These are phyloP conservation scores for Penicillium hesseltinei DNA, from an alignment of 2,329 filamentous ascomycete genomes.

Conservation along the genomic window DNA sequence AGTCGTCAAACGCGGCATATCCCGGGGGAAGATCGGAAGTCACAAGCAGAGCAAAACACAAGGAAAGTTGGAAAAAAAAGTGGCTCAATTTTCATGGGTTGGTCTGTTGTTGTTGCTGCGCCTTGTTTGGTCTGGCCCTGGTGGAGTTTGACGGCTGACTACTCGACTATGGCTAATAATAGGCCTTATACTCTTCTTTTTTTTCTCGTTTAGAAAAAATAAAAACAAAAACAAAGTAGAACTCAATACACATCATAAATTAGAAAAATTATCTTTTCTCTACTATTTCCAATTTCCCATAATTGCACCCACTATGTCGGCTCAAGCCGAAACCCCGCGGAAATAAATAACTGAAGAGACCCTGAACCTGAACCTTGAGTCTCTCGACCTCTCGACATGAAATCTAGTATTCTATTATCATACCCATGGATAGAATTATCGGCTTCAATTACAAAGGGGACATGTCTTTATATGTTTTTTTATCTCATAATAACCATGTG, in stretches of 20 bases:
- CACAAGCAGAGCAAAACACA: constrained; percentile 10
- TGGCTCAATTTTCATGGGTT: constrained; percentile 4
- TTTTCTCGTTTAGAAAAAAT: not conserved
- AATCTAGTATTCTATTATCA: not conserved
- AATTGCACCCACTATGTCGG: not conserved
- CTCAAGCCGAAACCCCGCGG: not conserved
- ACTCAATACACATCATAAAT: not conserved
- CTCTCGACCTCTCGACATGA: too few relatives aligned
- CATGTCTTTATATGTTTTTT: not conserved
- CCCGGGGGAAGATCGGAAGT: constrained; percentile 4
- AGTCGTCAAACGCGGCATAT: constrained; percentile 3
- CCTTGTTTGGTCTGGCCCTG: constrained; percentile 25
- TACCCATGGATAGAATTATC: not conserved
- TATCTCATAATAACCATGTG: too few relatives aligned
- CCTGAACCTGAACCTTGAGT: not conserved
- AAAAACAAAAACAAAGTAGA: too few relatives aligned
- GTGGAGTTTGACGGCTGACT: constrained; percentile 20
- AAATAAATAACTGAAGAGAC: not conserved
- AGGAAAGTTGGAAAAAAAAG: constrained; percentile 5
- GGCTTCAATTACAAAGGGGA: not conserved
- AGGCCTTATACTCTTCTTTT: not conserved
- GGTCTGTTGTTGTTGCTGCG: constrained; percentile 19
- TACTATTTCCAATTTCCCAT: not conserved
- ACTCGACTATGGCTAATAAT: constrained; percentile 12
- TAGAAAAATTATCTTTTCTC: not conserved